Conservation (phyloP, 2,329 filamentous ascomycete species). For the Alternaria brassicae region DNA sequence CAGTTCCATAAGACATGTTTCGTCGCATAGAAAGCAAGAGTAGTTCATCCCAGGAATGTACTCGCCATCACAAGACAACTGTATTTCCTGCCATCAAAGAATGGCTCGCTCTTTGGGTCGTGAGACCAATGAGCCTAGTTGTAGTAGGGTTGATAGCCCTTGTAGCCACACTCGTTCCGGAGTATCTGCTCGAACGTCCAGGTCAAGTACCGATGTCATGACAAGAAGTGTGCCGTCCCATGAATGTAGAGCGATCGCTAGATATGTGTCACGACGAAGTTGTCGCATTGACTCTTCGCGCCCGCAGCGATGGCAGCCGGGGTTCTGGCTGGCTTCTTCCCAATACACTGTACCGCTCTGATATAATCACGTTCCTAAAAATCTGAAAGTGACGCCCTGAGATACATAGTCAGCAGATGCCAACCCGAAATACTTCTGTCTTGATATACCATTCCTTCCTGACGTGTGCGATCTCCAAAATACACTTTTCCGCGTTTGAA, state of each 20-base stretch:
- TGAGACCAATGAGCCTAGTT: slow-evolving; percentile 59
- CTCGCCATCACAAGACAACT: slow-evolving; percentile 56
- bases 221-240: slow-evolving; percentile 40
- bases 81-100: slow-evolving; percentile 63
- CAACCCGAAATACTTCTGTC: not conserved
- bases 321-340: slow-evolving; percentile 31
- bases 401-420: not conserved
- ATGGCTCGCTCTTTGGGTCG: slow-evolving; percentile 55
- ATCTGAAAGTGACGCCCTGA: slow-evolving; percentile 28
- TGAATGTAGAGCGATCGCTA: slow-evolving; percentile 41
- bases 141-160: slow-evolving; percentile 56
- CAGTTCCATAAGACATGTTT: slow-evolving; percentile 12
- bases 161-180: slow-evolving; percentile 52
- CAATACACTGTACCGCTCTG: slow-evolving; percentile 40
- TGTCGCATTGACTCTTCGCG: slow-evolving; percentile 41
- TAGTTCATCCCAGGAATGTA: slow-evolving; percentile 35
- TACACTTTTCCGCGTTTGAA: slow-evolving; percentile 40
- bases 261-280: slow-evolving; percentile 44
- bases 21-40: slow-evolving; percentile 31
- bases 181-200: slow-evolving; percentile 53
- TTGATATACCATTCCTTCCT: slow-evolving; percentile 54
- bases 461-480: slow-evolving; percentile 47
- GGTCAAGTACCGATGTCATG: slow-evolving; percentile 53
- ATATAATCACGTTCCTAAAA: slow-evolving; percentile 40
- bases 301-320: slow-evolving; percentile 30